Base-by-base conservation (phyloP, 371 early-diverging fungal genomes). In the Saksenaea oblongispora region DNA sequence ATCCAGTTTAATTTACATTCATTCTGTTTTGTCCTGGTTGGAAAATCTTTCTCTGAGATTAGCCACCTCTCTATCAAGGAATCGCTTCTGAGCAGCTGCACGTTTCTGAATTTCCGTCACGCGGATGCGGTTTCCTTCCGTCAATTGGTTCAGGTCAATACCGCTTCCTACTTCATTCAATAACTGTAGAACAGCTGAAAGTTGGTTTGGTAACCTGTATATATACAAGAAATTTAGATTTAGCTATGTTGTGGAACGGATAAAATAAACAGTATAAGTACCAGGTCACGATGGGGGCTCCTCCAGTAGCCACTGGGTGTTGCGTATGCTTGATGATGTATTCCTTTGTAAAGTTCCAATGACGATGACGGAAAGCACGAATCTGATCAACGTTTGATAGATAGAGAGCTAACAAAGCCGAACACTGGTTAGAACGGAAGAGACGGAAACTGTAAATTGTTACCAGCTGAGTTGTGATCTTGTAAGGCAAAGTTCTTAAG, bases 261-360 rank as follows among this genome's bases (percentile, higher is more conserved):
- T n/a, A 59, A 35, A 54, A 57, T n/a, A 3, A 47, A 35, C 36
- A 18, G 15, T 36, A 3, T n/a, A 24, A n/a, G 51, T 69, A 75
- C 78, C 78, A 78, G 10, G 84, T 85, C 51, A 87, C 70, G 66
- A 87, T 80, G 51, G 87, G 89, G 56, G 86, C 73, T 34, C 88
- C 82, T 59, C 84, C 90, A 11, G 91, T 89, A 35, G 89, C 89
- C 28, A 87, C 82, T 31, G 91, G 91, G 75, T 92, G 91, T 51
- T 75, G 76, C 5, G 89, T 84, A 62, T 88, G 79, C 67, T 90
- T 90, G 67, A 93, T 87, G 64, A 94, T 92, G 70, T 93, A 93
- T 69, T 89, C 87, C 72, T 94, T 94, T 36, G 95, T 91, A 66
- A 93, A 91, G 66, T 78, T 84, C 95, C 95, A 95, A 70, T 95